Evolutionary conservation across 495 filamentous ascomycete genomes (phyloP), one percentile per base, ranked within the genome.

Genomic region (Penicillium desertorum): DNA sequence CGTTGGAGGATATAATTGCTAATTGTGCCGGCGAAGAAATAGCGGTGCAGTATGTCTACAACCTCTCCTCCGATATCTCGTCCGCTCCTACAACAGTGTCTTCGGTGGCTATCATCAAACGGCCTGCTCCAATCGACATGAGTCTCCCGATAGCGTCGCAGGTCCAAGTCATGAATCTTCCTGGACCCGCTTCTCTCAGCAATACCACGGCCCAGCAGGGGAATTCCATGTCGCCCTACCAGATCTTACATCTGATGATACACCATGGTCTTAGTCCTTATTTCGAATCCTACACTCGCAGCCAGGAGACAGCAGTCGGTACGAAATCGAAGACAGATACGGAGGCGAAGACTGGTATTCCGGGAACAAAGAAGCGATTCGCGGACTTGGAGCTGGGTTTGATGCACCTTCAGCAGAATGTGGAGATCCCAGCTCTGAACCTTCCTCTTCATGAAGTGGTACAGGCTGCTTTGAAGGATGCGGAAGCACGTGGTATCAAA

Each of bases 291-390:
- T 92, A 88, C 71, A 92, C 92, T 32, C 94, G 90, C 67, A 86
- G 79, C 63, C 90, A 95, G 59, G 89, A 93, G 64, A 75, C 79
- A 39, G 72, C 80, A 39, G 82, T 81, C 65, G 83, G 83, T 42
- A 76, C 79, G 39, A 83, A 88, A 67, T 84, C 84, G 51, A 79
- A 90, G 71, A 81, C 83, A 29, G 93, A 96, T 66, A 86, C 87
- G 16, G 93, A 96, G 65, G 85, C 87, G 17, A 94, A 95, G 78
- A 96, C 90, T 16, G 93, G 93, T 42, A 90, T 99, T 61, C 89
- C 94, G n/a, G 90, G 91, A 9, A 91, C 94, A 27, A 97, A 96
- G 79, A 95, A 95, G 81, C 91, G 89, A 68, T 83, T 96, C 69
- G 92, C 92, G 14, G 95, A 99, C 63, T 77, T 99, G 59, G 93